Base-by-base conservation (phyloP, 768 basidiomycete genomes). In the Kwoniella heveanensis region DNA sequence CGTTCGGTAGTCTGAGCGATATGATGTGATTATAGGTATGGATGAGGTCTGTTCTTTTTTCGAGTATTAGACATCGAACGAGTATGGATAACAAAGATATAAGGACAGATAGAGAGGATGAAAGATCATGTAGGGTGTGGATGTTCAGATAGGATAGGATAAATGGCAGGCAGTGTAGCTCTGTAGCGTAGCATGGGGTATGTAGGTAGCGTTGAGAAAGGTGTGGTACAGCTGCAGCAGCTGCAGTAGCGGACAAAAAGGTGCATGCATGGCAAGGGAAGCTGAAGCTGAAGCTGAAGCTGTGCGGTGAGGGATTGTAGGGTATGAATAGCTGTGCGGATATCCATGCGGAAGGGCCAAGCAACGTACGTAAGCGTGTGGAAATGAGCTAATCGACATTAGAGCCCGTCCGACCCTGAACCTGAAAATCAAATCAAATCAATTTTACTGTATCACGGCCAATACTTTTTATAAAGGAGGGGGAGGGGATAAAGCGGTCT, bases 371-470 rank as follows among this genome's bases (percentile, higher is more conserved):
- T 8, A 3, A 44, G 17, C 8, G 15, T 44, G 15, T 3, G 15
- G 3, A 3, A 44, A 44, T 44, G 39, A 44, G 39, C 39, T 44
- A 44, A 44, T 44, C 39, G 8, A 44, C 39, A 44, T 44, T 44
- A 44, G 39, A 44, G 6, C 39, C 39, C 39, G 8, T 44, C 8
- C 3, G 15, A 19, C 6, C 9, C 8, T 17, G 15, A 44, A 9
- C 39, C 39, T 44, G 39, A 44, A 44, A 44, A 44, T 44, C 39
- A 44, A 44, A 10, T 44, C n/a, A n/a, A n/a, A n/a, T n/a, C n/a
- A n/a, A n/a, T 44, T 44, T 10, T 19, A 44, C 15, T 9, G 39
- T 3, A 9, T 44, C 19, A 17, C 39, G n/a, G n/a, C n/a, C n/a
- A n/a, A n/a, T n/a, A n/a, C n/a, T n/a, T n/a, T n/a, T n/a, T n/a